These are phyloP conservation scores for Lycium ferocissimum DNA, from an alignment of 257 asterid species.

Conservation along the genomic window DNA sequence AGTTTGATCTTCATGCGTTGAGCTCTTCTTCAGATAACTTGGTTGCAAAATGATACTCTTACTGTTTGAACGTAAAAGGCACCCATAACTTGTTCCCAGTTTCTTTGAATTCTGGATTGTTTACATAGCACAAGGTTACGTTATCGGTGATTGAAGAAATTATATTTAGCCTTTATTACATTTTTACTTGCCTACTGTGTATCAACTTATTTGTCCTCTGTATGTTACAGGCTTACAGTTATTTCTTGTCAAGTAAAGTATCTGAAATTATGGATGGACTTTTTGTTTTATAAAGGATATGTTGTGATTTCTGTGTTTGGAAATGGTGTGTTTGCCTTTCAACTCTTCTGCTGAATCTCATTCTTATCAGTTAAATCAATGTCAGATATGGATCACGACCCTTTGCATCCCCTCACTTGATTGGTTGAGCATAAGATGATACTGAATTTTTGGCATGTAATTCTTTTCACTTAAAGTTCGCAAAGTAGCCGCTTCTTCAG, in stretches of 20 bases:
- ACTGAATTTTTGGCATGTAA: not conserved
- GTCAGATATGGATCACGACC: not conserved
- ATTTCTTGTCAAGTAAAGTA: not conserved
- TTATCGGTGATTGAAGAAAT: not conserved
- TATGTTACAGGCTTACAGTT: not conserved
- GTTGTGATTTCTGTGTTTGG: conserved; percentile 17
- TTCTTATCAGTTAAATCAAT: conserved; percentile 6
- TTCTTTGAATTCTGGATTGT: not conserved
- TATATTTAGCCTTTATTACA: not conserved
- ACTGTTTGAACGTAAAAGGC: not conserved
- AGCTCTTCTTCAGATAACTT: not conserved
- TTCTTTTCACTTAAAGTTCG: not conserved
- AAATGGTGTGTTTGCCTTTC: not conserved
- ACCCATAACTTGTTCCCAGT: not conserved
- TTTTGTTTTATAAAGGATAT: not conserved
- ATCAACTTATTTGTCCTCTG: not conserved
- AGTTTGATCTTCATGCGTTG: not conserved
- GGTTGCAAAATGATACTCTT: not conserved
- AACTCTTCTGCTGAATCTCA: not conserved
- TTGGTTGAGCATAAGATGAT: not conserved
- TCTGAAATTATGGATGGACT: not conserved
- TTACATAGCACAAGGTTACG: not conserved
- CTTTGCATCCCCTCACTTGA: not conserved
- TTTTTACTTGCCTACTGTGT: not conserved
- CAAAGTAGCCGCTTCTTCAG: conserved; percentile 6